A percentile compares a stretch with the other conserved stretches of the same genome.
These are phyloP conservation scores for Angomonas desouzai DNA, from an alignment of 208 protist species.

Conservation along the genomic window DNA sequence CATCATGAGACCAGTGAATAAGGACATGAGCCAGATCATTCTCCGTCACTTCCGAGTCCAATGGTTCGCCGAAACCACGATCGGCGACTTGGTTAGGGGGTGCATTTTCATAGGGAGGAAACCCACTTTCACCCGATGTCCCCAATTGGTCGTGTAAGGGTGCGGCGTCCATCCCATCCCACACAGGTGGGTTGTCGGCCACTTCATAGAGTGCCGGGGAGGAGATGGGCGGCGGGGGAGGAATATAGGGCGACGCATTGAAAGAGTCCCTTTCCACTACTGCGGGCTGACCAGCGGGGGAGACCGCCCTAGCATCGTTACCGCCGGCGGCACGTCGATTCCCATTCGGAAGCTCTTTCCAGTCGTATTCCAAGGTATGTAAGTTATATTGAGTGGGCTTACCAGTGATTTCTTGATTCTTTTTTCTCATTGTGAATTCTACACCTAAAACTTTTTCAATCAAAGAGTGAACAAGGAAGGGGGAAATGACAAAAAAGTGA, in stretches of 20 bases:
- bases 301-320: constrained; percentile 14
- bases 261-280: background rate
- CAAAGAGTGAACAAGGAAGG: background rate
- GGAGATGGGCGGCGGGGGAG: too few species aligned
- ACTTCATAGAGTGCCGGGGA: too few species aligned
- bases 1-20: constrained; percentile 65
- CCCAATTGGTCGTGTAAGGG: too few species aligned
- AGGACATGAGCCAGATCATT: background rate
- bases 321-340: constrained; percentile 23
- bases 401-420: constrained; percentile 60
- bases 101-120: too few species aligned
- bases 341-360: constrained; percentile 58
- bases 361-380: constrained; percentile 71
- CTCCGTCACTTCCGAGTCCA: too few species aligned
- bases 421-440: constrained; percentile 20
- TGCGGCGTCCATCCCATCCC: too few species aligned
- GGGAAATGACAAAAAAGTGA: too few species aligned
- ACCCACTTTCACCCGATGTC: too few species aligned
- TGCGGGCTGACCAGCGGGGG: background rate
- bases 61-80: too few species aligned
- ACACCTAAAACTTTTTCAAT: background rate
- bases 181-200: too few species aligned
- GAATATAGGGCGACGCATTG: too few species aligned
- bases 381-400: constrained; percentile 81
- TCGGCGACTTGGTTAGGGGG: too few species aligned